Base-by-base conservation (phyloP, 805 yeast genomes). In the Jamesozyma jinghongensis region DNA sequence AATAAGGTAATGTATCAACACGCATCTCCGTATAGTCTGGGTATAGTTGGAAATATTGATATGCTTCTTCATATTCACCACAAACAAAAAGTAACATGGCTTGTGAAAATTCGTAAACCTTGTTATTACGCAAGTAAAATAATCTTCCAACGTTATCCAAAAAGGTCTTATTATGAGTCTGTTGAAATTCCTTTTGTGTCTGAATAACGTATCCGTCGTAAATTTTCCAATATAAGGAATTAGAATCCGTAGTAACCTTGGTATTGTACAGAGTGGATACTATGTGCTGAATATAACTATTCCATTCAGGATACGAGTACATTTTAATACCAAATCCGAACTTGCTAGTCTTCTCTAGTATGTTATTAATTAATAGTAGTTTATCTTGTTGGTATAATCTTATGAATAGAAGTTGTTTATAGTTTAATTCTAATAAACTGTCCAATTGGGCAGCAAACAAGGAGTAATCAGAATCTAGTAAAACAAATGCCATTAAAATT, bases 401-500 rank as follows among this genome's bases (percentile, higher is more conserved):
- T 13, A 56, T 31, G 38, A 58, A 48, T 13, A 57, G 32, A 16
- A 52, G 41, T 37, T 54, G 54, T 28, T 54, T 57, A 37, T 50
- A 57, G 42, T 55, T 53, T 12, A 59, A 29, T 7, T 49, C 46
- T 31, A 61, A 40, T 19, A 61, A 41, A 2, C 33, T 37, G 8
- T 45, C 40, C 6, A 61, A 19, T 36, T 57, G 58, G 3, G 42
- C 39, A 28, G 40, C 47, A 39, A 60, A 50, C 3, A 45, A 18
- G 14, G 59, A 49, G 25, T 56, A 56, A 35, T 65, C 66, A 40
- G 68, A 59, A 40, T 68, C 68, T 42, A 68, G 48, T 12, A 67
- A 60, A 10, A 65, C 53, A 26, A 68, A 54, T 11, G 64, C 44
- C 29, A 67, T 43, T 29, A 67, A 42, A 6, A 66, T 40, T 29